These are phyloP conservation scores for Yamadazyma buinensis DNA, from an alignment of 1,139 yeast species.

Conservation along the genomic window DNA sequence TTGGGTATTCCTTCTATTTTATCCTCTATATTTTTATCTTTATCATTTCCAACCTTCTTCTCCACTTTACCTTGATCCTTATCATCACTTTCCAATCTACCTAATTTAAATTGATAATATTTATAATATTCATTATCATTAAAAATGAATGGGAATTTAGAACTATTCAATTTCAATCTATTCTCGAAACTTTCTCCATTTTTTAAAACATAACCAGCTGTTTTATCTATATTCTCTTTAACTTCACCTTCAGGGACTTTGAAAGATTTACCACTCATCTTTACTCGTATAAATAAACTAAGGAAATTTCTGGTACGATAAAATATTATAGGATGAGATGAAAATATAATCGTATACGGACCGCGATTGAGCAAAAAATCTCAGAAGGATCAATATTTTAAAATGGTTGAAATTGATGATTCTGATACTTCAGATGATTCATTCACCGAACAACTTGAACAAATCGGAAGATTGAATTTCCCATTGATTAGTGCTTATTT, in stretches of 20 bases:
- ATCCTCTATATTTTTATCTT: slow-evolving; percentile 8
- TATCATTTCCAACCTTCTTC: background rate
- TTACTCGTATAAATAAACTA: background rate
- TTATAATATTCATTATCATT: slow-evolving; percentile 51
- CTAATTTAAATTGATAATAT: slow-evolving; percentile 49
- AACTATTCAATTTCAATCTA: slow-evolving; percentile 42
- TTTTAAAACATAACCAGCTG: slow-evolving; percentile 65
- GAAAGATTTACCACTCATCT: slow-evolving; percentile 24
- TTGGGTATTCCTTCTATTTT: too few relatives aligned
- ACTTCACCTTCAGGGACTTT: slow-evolving; percentile 57
- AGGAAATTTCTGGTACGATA: too few relatives aligned
- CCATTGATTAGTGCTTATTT: slow-evolving; percentile 2
- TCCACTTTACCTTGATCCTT: background rate
- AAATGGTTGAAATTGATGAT: slow-evolving; percentile 1
- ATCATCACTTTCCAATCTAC: slow-evolving; percentile 2
- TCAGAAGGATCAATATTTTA: background rate
- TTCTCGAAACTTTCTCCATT: slow-evolving; percentile 68
- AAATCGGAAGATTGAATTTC: slow-evolving; percentile 12
- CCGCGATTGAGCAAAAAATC: too few relatives aligned
- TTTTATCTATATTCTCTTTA: slow-evolving; percentile 60
- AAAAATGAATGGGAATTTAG: slow-evolving; percentile 62
- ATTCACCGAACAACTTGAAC: slow-evolving; percentile 14
- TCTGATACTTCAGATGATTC: slow-evolving; percentile 12
- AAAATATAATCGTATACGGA: too few relatives aligned
- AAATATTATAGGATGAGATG: too few relatives aligned